Base-by-base conservation (phyloP, 768 basidiomycete species). In the Hericium alpestre region DNA sequence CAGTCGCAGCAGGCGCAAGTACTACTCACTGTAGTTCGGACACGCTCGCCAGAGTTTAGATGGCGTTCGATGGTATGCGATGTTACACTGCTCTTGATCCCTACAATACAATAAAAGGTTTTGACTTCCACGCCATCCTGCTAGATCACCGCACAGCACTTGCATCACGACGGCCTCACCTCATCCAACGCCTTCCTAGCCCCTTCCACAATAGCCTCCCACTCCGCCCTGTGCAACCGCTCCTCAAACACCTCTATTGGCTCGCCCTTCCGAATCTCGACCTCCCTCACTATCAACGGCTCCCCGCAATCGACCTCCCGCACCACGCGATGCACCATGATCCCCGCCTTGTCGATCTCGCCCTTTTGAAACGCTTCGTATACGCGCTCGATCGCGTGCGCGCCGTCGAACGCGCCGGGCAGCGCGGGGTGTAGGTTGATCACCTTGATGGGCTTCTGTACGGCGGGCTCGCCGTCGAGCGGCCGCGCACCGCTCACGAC, bases 361-460 rank as follows among this genome's bases (percentile, higher is more conserved):
- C 91, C 90, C 56, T 75, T 79, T 65, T 87, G 79, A 67, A 90
- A 96, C 0, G 93, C 93, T 60, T 91, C 90, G 66, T 82, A 93
- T 3, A 94, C 92, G 11, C 95, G 76, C 61, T 87, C 82, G 55
- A 97, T 87, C 1, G 94, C 93, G 64, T 90, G 80, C n/a, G 90
- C 84, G 5, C 96, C 96, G 63, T 96, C 93, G 64, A 99, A 99
- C n/a, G 87, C 83, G 2, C 93, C 93, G 0, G 95, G 95, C 2
- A 99, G 73, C 4, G 96, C 96, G 7, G 96, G 96, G 65, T 98
- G 96, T 4, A 99, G 75, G 67, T 98, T 99, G 74, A 99, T 95
- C 60, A 96, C 89, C 0, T 91, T 86, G 2, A 95, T 80, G 4
- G 57, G 40, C 6, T n/a, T 15, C 13, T 8, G 25, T 1, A 74